phyloP scores from a whole-genome alignment of 352 stramenopile genomes.

The Blastocystis hominis region DNA sequence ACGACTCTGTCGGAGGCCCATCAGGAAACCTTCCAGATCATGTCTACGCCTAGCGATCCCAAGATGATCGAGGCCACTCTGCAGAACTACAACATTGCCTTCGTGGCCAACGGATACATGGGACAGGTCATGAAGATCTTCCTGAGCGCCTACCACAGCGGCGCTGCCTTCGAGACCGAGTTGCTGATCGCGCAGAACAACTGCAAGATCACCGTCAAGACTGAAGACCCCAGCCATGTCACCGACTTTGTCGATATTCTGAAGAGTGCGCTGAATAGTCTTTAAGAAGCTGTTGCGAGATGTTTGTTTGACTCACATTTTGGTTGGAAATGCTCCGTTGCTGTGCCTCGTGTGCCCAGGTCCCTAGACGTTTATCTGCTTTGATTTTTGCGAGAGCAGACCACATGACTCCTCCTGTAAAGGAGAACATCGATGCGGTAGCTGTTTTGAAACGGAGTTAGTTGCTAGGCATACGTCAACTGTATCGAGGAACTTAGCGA shows the following conservation, averaged over 20 bases:
- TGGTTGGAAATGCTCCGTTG: neutral
- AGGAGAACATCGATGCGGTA: neutral
- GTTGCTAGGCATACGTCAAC: neutral
- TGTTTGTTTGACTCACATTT: neutral
- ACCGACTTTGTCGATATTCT: slow-evolving; percentile 56
- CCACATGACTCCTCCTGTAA: neutral
- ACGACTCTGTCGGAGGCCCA: slow-evolving; percentile 50
- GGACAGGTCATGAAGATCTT: slow-evolving; percentile 59
- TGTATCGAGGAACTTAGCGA: neutral
- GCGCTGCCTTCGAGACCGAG: slow-evolving; percentile 27
- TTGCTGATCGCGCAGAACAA: slow-evolving; percentile 55
- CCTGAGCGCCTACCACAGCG: slow-evolving; percentile 22
- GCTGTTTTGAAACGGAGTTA: neutral
- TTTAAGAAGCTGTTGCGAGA: slow-evolving; percentile 30
- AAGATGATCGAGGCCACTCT: slow-evolving; percentile 19
- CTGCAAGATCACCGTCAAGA: slow-evolving; percentile 59
- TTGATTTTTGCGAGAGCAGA: neutral
- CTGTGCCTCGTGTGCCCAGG: neutral
- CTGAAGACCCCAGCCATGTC: slow-evolving; percentile 4
- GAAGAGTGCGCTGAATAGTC: slow-evolving; percentile 42
- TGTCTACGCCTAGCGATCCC: neutral
- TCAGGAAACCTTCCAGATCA: slow-evolving; percentile 53
- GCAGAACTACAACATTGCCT: slow-evolving; percentile 25
- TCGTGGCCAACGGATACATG: slow-evolving; percentile 53
- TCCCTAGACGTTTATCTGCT: neutral